These are phyloP conservation scores for Begonia fuchsioides DNA, from an alignment of 306 rosid species.

Conservation along the genomic window DNA sequence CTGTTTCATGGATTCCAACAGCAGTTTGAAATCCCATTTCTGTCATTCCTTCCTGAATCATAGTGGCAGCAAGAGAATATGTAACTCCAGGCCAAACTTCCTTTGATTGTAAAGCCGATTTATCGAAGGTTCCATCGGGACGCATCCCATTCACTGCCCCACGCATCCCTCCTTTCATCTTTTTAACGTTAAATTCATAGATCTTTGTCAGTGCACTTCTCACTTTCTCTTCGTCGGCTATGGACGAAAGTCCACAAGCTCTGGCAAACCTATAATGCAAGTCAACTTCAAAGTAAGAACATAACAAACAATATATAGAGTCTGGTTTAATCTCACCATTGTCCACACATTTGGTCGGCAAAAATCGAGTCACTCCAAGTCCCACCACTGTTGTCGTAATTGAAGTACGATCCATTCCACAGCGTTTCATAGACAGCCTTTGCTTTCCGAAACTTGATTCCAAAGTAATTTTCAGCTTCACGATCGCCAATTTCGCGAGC, in stretches of 20 bases:
- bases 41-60: constrained; percentile 80
- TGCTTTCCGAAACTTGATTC: constrained; percentile 74
- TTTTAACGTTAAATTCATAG: constrained; percentile 57
- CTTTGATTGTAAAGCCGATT: constrained; percentile 62
- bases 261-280: constrained; percentile 49
- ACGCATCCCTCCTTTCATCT: constrained; percentile 52
- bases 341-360: constrained; percentile 97
- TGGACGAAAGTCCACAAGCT: constrained; percentile 77
- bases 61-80: constrained; percentile 84
- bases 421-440: constrained; percentile 52
- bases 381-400: constrained; percentile 65
- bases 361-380: constrained; percentile 65
- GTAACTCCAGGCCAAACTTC: constrained; percentile 99
- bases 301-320: too few relatives aligned
- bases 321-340: too few relatives aligned
- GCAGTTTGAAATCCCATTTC: constrained; percentile 85
- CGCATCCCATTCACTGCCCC: constrained; percentile 98
- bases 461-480: constrained; percentile 63
- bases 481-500: constrained; percentile 66
- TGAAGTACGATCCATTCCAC: constrained; percentile 97
- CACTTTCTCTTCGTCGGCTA: constrained; percentile 57
- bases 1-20: constrained; percentile 54
- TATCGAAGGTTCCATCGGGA: constrained; percentile 76
- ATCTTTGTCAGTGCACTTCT: constrained; percentile 53
- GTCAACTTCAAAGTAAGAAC: not conserved